phyloP scores from a whole-genome alignment of 495 filamentous ascomycete species.

The Amniculicola lignicola region DNA sequence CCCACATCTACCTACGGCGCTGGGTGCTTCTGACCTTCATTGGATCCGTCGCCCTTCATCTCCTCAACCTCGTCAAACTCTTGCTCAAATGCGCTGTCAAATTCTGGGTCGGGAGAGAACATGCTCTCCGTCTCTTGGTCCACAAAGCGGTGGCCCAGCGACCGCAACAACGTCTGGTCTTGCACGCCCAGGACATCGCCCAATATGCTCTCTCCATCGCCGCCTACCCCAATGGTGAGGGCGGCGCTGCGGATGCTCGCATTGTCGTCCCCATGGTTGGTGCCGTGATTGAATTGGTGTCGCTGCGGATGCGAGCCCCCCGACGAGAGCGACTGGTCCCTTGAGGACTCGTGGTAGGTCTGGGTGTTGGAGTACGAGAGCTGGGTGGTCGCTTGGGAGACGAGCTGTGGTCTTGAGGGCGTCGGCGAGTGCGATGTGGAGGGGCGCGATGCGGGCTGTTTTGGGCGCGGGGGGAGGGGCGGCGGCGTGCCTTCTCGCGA shows the following conservation, averaged over 20 bases:
- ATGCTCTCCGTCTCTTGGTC: constrained; percentile 56
- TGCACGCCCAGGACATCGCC: constrained; percentile 57
- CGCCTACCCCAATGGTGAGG: constrained; percentile 67
- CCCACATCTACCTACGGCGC: constrained; percentile 17
- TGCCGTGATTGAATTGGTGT: constrained; percentile 34
- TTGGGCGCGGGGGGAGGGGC: constrained; percentile 23
- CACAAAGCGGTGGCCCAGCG: constrained; percentile 57
- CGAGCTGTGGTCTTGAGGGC: constrained; percentile 44
- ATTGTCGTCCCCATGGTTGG: constrained; percentile 62
- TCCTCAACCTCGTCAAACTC: constrained; percentile 80
- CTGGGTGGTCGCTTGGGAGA: constrained; percentile 77
- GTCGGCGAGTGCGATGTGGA: constrained; percentile 20
- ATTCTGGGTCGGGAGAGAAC: constrained; percentile 49
- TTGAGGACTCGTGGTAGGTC: constrained; percentile 57
- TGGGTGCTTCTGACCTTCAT: constrained; percentile 59
- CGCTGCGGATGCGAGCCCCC: constrained; percentile 37
- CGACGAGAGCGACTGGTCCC: constrained; percentile 38
- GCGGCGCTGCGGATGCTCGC: constrained; percentile 80
- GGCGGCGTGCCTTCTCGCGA: constrained; percentile 32
- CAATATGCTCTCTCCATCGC: constrained; percentile 79
- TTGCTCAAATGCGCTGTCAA: constrained; percentile 59
- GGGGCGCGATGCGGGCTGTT: constrained; percentile 22
- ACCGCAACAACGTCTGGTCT: constrained; percentile 60
- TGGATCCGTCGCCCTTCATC: constrained; percentile 55
- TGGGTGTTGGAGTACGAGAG: constrained; percentile 73